Conservation (phyloP, 306 rosid species). For the Prinsepia uniflora region DNA sequence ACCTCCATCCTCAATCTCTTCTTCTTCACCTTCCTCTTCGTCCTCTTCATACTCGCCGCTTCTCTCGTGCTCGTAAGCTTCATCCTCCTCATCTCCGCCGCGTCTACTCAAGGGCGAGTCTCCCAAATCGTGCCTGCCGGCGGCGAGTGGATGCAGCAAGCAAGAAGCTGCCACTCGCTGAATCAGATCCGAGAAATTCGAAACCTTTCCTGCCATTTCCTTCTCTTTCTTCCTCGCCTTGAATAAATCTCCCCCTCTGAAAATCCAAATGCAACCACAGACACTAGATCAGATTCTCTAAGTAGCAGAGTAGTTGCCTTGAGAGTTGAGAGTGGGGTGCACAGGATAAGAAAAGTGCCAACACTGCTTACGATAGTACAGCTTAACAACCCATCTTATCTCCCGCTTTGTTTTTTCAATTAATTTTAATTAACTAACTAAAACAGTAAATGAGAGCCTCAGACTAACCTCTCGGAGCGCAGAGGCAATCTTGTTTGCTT, state of each 20-base stretch:
- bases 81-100: slow-evolving; percentile 31
- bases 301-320: not conserved
- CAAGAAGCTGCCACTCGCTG: slow-evolving; percentile 87
- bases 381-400: not conserved
- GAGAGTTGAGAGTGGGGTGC: slow-evolving; percentile 1
- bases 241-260: slow-evolving; percentile 21
- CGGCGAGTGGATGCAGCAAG: slow-evolving; percentile 81
- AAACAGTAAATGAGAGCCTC: not conserved
- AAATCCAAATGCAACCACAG: slow-evolving; percentile 1
- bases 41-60: slow-evolving; percentile 35
- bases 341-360: slow-evolving; percentile 16
- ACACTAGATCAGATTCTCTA: slow-evolving; percentile 21
- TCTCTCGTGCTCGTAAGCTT: slow-evolving; percentile 18
- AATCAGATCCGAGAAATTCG: slow-evolving; percentile 89
- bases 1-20: slow-evolving; percentile 20
- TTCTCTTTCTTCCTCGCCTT: slow-evolving; percentile 32
- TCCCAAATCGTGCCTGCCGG: slow-evolving; percentile 26
- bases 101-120: slow-evolving; percentile 14
- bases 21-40: slow-evolving; percentile 9
- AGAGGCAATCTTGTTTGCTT: not conserved
- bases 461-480: slow-evolving; percentile 4
- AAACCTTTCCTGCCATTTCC: slow-evolving; percentile 73
- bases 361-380: not conserved
- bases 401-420: not conserved
- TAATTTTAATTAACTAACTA: not conserved